Percentiles rank a stretch among this genome's conserved stretches.
phyloP scores from a whole-genome alignment of 768 basidiomycete species.

The Lentinula edodes region DNA sequence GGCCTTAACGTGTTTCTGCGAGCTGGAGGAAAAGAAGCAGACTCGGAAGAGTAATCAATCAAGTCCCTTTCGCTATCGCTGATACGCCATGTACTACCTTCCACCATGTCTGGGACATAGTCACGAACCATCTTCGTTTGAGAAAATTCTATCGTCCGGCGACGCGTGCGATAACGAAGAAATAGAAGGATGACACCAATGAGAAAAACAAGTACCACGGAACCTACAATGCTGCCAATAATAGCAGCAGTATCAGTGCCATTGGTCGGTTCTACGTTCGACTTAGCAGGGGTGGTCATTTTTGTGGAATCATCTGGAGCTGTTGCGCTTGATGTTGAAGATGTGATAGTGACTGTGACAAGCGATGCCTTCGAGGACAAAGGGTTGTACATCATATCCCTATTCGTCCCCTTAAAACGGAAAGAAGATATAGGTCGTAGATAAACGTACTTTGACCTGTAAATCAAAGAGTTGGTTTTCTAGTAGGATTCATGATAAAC shows the following conservation, averaged over 20 bases:
- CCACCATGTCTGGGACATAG: not conserved
- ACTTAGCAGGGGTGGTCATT: not conserved
- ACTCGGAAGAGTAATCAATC: not conserved
- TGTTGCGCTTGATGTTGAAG: too few species aligned
- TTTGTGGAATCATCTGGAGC: too few species aligned
- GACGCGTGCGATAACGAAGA: slow-evolving; percentile 4
- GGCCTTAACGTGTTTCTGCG: not conserved
- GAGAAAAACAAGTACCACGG: not conserved
- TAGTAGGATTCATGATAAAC: too few species aligned
- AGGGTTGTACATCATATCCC: not conserved
- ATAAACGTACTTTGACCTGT: too few species aligned
- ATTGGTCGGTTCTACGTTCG: not conserved
- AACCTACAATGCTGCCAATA: not conserved
- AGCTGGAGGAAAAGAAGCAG: not conserved
- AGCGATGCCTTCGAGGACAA: too few species aligned
- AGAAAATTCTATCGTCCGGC: not conserved
- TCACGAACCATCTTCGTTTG: not conserved
- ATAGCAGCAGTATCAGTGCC: not conserved
- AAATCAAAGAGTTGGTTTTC: not conserved
- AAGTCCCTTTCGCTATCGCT: not conserved
- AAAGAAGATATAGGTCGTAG: too few species aligned
- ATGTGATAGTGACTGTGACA: too few species aligned
- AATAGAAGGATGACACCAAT: not conserved
- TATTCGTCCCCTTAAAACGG: not conserved
- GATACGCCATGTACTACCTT: not conserved